Evolutionary conservation across 805 yeast genomes (phyloP).

Genomic region (Komagataella populi): DNA sequence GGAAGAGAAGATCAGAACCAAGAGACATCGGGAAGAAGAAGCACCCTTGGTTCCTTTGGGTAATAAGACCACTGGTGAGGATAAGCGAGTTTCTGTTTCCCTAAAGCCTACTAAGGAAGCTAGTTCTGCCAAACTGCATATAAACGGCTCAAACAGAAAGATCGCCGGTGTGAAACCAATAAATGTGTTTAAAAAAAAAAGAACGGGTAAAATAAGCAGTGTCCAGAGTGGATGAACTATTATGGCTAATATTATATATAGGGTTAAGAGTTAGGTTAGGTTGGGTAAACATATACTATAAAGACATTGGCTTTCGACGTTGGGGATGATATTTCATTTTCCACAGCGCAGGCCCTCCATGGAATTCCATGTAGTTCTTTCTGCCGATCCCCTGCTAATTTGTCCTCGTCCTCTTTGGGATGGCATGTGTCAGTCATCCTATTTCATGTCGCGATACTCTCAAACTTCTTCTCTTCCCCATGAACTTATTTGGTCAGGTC

Average conservation of each 20-base stretch:
- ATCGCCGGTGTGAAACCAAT: background rate
- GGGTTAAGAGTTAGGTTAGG: background rate
- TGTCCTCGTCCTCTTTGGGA: too few relatives aligned
- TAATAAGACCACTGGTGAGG: background rate
- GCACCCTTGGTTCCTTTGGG: background rate
- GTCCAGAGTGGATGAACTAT: background rate
- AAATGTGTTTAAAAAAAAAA: background rate
- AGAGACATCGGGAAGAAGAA: background rate
- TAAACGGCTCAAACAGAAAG: background rate
- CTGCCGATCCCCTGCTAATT: background rate
- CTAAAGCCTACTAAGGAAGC: background rate
- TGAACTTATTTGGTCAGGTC: background rate
- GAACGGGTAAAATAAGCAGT: background rate
- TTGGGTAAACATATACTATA: background rate
- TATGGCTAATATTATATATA: background rate
- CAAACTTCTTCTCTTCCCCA: background rate
- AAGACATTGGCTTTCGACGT: background rate
- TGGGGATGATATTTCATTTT: too few relatives aligned
- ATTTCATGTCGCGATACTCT: background rate
- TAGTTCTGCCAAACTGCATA: background rate
- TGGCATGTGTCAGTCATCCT: background rate
- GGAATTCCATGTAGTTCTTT: background rate
- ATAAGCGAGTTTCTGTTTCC: background rate
- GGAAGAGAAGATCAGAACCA: constrained; percentile 33
- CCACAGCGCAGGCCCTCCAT: background rate